Base-by-base conservation (phyloP, 805 yeast species). In the Lachancea kluyveri region DNA sequence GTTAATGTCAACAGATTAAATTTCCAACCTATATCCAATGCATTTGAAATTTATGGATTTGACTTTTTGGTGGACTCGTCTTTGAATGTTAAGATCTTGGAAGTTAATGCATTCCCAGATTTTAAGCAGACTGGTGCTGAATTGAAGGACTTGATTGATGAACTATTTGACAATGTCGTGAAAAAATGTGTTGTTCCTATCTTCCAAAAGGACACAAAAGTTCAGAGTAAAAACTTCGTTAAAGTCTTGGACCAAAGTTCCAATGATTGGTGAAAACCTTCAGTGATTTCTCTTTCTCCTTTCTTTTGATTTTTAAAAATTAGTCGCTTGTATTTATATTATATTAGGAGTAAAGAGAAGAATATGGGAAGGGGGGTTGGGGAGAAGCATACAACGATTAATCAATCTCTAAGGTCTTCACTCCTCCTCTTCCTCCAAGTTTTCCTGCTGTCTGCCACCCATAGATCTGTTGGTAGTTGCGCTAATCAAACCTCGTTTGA, bases 91-190 rank as follows among this genome's bases (percentile, higher is more conserved):
- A 67, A 65, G 26, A 52, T 92, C 17, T 60, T 90, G 24, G 97
- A 92, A 56, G 84, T 87, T 26, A 92, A 92, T 50, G 79, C 97
- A 10, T 92, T 80, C 51, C 98, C 98, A 1, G 98, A 92, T 53
- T 92, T 92, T 62, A 87, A 86, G 50, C 98, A 92, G 59, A 92
- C 97, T 0, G 98, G 98, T 11, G 72, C 63, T 10, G 80, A 71
- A 6, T 64, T 90, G 45, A 82, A 80, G 49, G 63, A 46, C 2
- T 48, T 86, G 14, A 82, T 92, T 18, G 67, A 68, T 41, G 80
- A 70, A 21, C 62, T 88, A 26, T 82, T 88, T 47, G 76, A 70
- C 17, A 68, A 68, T 8, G 72, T 76, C 0, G 72, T 74, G 1
- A 46, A 56, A 3, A 54, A 59, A 6, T 65, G 70, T 7, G 72